Evolutionary conservation across 2,329 filamentous ascomycete genomes (phyloP).

Genomic region (Tolypocladium amazonense): DNA sequence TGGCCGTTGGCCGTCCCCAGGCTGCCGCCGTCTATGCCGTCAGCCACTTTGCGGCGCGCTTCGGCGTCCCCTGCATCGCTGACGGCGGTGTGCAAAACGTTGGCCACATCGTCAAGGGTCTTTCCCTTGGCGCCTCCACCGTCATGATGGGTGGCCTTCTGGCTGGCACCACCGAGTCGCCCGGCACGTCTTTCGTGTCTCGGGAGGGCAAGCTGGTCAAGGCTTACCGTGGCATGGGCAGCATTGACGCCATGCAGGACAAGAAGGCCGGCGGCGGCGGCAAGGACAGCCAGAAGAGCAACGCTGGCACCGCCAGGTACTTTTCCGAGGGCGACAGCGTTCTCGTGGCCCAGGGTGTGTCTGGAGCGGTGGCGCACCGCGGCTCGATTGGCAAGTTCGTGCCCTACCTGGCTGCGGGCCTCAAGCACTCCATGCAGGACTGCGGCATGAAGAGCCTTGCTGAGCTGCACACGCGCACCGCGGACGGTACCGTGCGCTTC

Average conservation of each 20-base stretch:
- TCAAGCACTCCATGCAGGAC: conserved; percentile 97
- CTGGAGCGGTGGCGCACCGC: conserved; percentile 71
- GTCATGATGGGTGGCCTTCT: conserved; percentile 99
- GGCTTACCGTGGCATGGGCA: conserved; percentile 98
- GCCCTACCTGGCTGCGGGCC: conserved; percentile 86
- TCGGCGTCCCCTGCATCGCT: conserved; percentile 95
- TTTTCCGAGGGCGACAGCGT: conserved; percentile 95
- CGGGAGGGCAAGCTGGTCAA: conserved; percentile 97
- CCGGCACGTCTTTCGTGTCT: conserved; percentile 92
- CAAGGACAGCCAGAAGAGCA: conserved; percentile 68
- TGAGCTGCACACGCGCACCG: conserved; percentile 66
- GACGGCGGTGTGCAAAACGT: conserved; percentile 98
- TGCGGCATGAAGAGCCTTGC: conserved; percentile 74
- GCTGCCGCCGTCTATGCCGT: conserved; percentile 89
- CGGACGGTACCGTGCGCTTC: conserved; percentile 70
- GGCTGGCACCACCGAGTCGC: conserved; percentile 93
- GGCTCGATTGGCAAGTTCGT: conserved; percentile 89
- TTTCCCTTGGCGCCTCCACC: conserved; percentile 85
- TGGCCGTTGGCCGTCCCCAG: conserved; percentile 96
- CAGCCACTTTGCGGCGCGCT: conserved; percentile 76
- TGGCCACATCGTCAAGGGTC: conserved; percentile 96
- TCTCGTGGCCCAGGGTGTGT: conserved; percentile 93
- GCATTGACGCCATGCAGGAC: conserved; percentile 98
- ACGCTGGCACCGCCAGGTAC: conserved; percentile 93
- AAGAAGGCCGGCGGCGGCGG: conserved; percentile 77